Evolutionary conservation across 2,329 filamentous ascomycete genomes (phyloP), one percentile per base, ranked within the genome.

Genomic region (Leptoxyphium fumago): DNA sequence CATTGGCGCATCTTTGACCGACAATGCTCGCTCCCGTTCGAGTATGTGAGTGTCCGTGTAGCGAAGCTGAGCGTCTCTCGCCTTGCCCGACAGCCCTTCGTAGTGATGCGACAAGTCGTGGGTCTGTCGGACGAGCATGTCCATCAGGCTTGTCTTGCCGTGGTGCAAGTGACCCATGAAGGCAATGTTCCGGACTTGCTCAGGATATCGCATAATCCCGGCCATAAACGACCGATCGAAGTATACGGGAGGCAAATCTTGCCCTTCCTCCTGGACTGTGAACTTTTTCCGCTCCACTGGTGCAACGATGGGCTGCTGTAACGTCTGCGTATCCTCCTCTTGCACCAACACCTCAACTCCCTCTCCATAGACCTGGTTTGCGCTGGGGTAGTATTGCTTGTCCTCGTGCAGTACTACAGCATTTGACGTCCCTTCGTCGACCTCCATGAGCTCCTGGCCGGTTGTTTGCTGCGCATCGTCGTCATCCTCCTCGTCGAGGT

Each of bases 381-480:
- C 91, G n/a, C 88, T 94, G 28, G 91, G 91, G 61, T 98, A 98
- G 65, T 98, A 98, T 62, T 96, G 91, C 65, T 98, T 98, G 68
- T 98, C 91, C 71, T 98, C 91, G 67, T 98, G 91, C 39, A 98
- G 75, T 46, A 98, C 76, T n/a, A 98, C 87, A 42, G 91, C 89
- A 63, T 96, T 98, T 5, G 88, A 95, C 2, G 89, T 84, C 11
- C 84, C 87, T 41, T 88, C 82, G 60, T 96, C 89, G 38, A 96
- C 69, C 57, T 96, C 85, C 89, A 98, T 96, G 55, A 91, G 69
- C 66, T 94, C 84, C 61, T 93, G 82, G 39, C 82, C 81, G 32
- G 79, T 73, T 36, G 66, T 70, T 28, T 46, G 57, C 26, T 52
- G 60, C 39, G 63, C 76, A 48, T 73, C 76, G 14, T 76, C 77